phyloP scores from a whole-genome alignment of 2,329 filamentous ascomycete genomes.

The Verticillium nonalfalfae region DNA sequence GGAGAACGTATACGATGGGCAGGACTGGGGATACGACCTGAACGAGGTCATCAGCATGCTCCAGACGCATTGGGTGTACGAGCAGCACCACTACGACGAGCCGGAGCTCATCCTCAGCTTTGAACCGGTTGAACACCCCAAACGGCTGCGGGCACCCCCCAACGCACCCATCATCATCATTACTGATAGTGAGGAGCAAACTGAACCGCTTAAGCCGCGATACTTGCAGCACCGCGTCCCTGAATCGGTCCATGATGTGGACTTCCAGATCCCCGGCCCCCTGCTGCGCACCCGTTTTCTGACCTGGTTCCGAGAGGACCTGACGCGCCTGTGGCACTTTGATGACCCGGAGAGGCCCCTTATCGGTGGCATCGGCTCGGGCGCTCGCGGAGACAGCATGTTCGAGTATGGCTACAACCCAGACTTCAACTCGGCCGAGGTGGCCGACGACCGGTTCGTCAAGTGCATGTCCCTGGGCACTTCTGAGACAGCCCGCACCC shows the following conservation, averaged over 20 bases:
- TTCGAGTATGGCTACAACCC: background rate
- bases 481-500: conserved; percentile 2
- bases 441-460: conserved; percentile 29
- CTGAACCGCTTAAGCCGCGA: conserved; percentile 1
- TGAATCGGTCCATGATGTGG: conserved; percentile 15
- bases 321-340: conserved; percentile 6
- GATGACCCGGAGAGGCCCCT: background rate
- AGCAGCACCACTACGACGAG: conserved; percentile 25
- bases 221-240: conserved; percentile 11
- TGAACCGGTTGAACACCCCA: background rate
- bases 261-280: conserved; percentile 15
- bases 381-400: background rate
- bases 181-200: background rate
- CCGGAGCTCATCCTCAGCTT: conserved; percentile 19
- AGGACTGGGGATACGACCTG: conserved; percentile 22
- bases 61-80: conserved; percentile 24
- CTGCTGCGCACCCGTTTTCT: conserved; percentile 5
- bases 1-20: conserved; percentile 10
- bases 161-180: conserved; percentile 7
- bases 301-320: conserved; percentile 9
- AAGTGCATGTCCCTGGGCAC: conserved; percentile 20
- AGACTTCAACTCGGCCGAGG: conserved; percentile 22
- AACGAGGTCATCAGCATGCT: conserved; percentile 24
- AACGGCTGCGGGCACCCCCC: background rate
- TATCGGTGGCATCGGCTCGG: background rate